Evolutionary conservation across 306 rosid species (phyloP), one percentile per base, ranked within the genome.

Genomic region (Cicer arietinum): DNA sequence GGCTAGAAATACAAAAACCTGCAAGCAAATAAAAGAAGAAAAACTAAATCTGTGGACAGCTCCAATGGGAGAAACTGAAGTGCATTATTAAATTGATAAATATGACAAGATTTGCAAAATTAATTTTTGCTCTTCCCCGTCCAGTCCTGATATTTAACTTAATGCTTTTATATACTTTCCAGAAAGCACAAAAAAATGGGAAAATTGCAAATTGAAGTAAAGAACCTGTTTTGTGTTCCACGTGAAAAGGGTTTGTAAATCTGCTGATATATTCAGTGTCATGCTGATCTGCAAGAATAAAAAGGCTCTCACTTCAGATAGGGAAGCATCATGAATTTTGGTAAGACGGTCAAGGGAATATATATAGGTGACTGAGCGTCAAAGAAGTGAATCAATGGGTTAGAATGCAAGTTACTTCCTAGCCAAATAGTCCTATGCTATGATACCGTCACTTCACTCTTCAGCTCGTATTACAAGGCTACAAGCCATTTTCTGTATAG

Each of bases 151-250:
- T 58, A 35, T 9, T 79, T 45, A 10, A 64, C 74, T 18, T 59
- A 71, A 40, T 10, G 25, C 18, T 46, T 58, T 54, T 57, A 45
- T 66, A 41, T 47, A 75, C 51, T 40, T 76, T 74, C 64, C 25
- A 35, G 43, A 60, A 70, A 61, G 45, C 2, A 11, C 53, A 42
- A 18, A 41, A 11, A n/a, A 35, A 5, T 44, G 51, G 18, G 48
- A 13, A 64, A 56, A 50, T 11, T 2, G 12, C 13, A 74, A 69
- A 61, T 58, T 83, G 57, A 80, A 77, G 63, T 79, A 59, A 78
- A 44, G 39, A 79, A 94, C 98, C 98, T 94, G 99, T 84, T 94
- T 94, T 8, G 99, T 94, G 78, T 94, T 94, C 98, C 98, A 94
- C 6, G 97, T 94, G 85, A 94, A 94, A 73, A 94, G 87, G 72